phyloP scores from a whole-genome alignment of 2,329 filamentous ascomycete genomes.

The Bipolaris sorokiniana region DNA sequence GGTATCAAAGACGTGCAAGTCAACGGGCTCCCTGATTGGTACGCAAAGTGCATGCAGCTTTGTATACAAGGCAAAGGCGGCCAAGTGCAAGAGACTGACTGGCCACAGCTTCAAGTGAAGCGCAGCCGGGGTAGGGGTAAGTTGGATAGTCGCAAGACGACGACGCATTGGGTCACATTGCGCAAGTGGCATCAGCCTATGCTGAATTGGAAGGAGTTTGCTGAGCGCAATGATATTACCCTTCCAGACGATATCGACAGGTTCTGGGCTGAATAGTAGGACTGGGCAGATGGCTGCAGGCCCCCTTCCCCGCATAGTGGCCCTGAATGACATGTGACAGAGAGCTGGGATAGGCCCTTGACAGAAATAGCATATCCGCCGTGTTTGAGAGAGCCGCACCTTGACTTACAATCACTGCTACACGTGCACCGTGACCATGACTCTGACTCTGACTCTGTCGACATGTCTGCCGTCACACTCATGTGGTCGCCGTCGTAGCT shows the following conservation, averaged over 20 bases:
- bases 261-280: constrained; percentile 5
- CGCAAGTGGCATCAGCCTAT: constrained; percentile 29
- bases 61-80: constrained; percentile 31
- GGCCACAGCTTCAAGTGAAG: constrained; percentile 21
- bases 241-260: constrained; percentile 14
- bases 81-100: constrained; percentile 22
- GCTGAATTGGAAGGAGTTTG: constrained; percentile 35
- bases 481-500: constrained; percentile 18
- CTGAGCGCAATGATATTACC: constrained; percentile 25
- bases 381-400: background rate
- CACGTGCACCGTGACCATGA: background rate
- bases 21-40: constrained; percentile 29
- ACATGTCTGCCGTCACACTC: constrained; percentile 16
- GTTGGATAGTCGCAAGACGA: constrained; percentile 4
- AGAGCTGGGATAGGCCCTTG: background rate
- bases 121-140: background rate
- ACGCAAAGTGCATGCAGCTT: constrained; percentile 24
- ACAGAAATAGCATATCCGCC: background rate
- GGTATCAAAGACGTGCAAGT: constrained; percentile 26
- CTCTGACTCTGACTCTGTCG: background rate
- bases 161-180: constrained; percentile 4
- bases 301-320: background rate
- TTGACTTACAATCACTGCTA: background rate
- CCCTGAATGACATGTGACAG: background rate
- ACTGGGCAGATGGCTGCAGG: background rate